phyloP scores from a whole-genome alignment of 2,329 filamentous ascomycete genomes.

The Acarospora socialis region DNA sequence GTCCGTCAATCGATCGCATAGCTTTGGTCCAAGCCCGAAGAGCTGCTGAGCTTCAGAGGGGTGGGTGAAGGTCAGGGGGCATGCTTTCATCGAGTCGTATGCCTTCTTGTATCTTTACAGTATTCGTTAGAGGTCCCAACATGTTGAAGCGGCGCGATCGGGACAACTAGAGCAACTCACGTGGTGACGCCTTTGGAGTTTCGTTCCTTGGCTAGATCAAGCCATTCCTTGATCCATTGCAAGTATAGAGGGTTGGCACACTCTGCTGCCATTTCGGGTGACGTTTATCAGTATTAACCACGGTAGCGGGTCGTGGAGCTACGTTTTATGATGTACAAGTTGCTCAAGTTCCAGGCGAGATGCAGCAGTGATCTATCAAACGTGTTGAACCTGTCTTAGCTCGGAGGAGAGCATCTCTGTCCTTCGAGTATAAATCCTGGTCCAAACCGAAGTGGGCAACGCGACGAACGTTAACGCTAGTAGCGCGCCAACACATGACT shows the following conservation, averaged over 20 bases:
- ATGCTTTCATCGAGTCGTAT: slow-evolving; percentile 62
- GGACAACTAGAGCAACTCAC: slow-evolving; percentile 18
- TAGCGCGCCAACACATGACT: too few relatives aligned
- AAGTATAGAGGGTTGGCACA: slow-evolving; percentile 59
- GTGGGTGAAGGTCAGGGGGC: slow-evolving; percentile 56
- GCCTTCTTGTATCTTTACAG: slow-evolving; percentile 53
- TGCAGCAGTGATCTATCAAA: too few relatives aligned
- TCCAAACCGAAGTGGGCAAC: too few relatives aligned
- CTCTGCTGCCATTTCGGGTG: slow-evolving; percentile 12
- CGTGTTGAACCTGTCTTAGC: too few relatives aligned
- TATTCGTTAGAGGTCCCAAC: slow-evolving; percentile 7
- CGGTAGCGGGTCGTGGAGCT: neutral
- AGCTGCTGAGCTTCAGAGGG: slow-evolving; percentile 59
- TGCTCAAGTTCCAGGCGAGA: too few relatives aligned
- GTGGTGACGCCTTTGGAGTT: slow-evolving; percentile 53
- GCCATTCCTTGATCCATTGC: slow-evolving; percentile 63
- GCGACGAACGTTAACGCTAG: too few relatives aligned
- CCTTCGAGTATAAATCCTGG: too few relatives aligned
- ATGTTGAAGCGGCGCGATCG: slow-evolving; percentile 1
- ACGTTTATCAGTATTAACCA: too few relatives aligned
- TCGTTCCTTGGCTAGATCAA: slow-evolving; percentile 51
- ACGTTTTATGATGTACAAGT: too few relatives aligned
- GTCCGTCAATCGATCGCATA: slow-evolving; percentile 55
- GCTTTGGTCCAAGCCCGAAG: slow-evolving; percentile 58
- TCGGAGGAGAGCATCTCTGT: too few relatives aligned